Evolutionary conservation across 805 yeast genomes (phyloP), one percentile per base, ranked within the genome.

Genomic region (Saturnispora diversa): DNA sequence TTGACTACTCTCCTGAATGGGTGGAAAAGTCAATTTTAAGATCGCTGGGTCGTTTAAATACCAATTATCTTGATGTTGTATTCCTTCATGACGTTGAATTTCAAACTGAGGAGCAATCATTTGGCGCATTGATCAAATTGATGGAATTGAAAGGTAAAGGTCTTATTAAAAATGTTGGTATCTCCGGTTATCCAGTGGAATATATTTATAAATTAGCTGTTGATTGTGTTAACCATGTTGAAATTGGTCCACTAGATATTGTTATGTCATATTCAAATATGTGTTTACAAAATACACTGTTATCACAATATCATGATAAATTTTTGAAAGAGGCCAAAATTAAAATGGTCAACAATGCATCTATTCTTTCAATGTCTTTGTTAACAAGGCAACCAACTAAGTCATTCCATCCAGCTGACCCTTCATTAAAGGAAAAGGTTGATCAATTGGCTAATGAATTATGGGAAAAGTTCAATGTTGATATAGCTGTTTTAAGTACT

Each of bases 71-170:
- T 47, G 97, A 88, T 58, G 62, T 84, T 44, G 88, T 90, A 5
- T 84, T 84, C 57, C 65, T 87, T 50, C 97, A 90, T 60, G 97
- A 88, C 55, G 75, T 87, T 35, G 97, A 88, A 56, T 90, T 88
- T 59, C 82, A 77, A 6, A 56, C 69, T 1, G 71, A 70, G 24
- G 65, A 57, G 1, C 72, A 72, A 17, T 73, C 79, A 4, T 51
- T 74, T 12, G 80, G 58, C 20, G 96, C 95, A 0, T 63, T 90
- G 39, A 62, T 57, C 21, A 79, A 77, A 49, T 64, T 86, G 49
- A 70, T 64, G 50, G 59, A 56, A 35, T 61, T 88, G 50, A 83
- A 85, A 54, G 49, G 66, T 5, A 76, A 75, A 47, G 94, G 94
- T 0, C 28, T 71, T 2, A 69, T 84, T 35, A 65, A 58, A 27